phyloP scores from a whole-genome alignment of 768 basidiomycete species.

The Tricholoma flavovirens region DNA sequence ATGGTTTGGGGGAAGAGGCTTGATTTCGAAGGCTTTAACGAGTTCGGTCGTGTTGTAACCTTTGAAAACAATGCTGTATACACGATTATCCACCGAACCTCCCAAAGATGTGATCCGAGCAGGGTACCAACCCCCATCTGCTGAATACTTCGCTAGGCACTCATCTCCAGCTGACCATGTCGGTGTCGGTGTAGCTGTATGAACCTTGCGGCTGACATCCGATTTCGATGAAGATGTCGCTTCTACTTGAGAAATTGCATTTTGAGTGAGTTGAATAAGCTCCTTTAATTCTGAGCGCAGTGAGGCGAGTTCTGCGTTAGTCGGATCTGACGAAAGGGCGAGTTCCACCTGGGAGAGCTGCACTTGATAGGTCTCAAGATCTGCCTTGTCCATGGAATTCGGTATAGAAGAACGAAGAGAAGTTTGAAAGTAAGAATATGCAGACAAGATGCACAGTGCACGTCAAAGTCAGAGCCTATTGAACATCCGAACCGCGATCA shows the following conservation, averaged over 20 bases:
- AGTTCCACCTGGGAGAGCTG: constrained; percentile 86
- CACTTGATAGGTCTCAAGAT: constrained; percentile 86
- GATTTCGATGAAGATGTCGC: constrained; percentile 56
- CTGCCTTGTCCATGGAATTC: constrained; percentile 52
- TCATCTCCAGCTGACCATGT: constrained; percentile 82
- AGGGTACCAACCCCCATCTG: constrained; percentile 82
- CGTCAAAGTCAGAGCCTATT: no score
- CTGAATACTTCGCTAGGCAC: constrained; percentile 80
- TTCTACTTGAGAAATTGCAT: constrained; percentile 63
- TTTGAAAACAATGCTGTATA: constrained; percentile 88
- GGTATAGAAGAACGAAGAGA: neutral
- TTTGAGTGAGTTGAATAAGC: constrained; percentile 77
- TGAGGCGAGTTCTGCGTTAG: constrained; percentile 64
- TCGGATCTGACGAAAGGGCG: constrained; percentile 69
- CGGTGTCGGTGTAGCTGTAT: constrained; percentile 42
- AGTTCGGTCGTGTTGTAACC: constrained; percentile 90
- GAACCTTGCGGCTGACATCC: constrained; percentile 50
- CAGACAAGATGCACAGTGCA: neutral
- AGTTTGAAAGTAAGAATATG: neutral
- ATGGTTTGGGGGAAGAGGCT: constrained; percentile 58
- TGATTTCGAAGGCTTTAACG: constrained; percentile 66
- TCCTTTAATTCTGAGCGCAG: constrained; percentile 75
- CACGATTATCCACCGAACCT: constrained; percentile 74
- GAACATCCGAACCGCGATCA: neutral
- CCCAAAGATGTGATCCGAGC: constrained; percentile 83